phyloP scores from a whole-genome alignment of 2,329 filamentous ascomycete species.

The Calonectria multiphialidica region DNA sequence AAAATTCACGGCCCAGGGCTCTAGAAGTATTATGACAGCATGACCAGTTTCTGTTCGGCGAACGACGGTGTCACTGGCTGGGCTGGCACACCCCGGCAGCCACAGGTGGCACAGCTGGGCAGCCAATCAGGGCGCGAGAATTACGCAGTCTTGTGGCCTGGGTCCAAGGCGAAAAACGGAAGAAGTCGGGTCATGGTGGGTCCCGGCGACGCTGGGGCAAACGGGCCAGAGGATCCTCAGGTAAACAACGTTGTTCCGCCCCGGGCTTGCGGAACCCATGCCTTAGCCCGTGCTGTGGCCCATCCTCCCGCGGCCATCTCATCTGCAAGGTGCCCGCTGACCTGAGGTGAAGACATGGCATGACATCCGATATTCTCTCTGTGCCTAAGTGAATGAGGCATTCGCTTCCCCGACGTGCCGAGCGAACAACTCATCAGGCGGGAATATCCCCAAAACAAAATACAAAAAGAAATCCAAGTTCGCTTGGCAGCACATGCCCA shows the following conservation, averaged over 20 bases:
- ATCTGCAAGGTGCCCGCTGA: too few species aligned
- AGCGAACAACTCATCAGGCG: too few species aligned
- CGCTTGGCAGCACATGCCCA: too few species aligned
- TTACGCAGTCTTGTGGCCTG: conserved; percentile 46
- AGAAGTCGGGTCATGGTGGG: conserved; percentile 48
- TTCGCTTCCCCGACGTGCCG: too few species aligned
- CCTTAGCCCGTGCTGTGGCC: not conserved
- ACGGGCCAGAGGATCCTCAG: not conserved
- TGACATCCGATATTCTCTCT: too few species aligned
- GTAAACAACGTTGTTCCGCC: not conserved
- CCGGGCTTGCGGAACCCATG: not conserved
- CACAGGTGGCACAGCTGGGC: conserved; percentile 33
- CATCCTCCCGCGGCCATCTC: not conserved
- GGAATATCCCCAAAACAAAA: too few species aligned
- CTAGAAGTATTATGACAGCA: conserved; percentile 56
- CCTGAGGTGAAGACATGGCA: too few species aligned
- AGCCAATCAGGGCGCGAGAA: conserved; percentile 53
- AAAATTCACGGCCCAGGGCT: conserved; percentile 39
- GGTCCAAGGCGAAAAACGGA: conserved; percentile 42
- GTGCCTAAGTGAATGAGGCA: too few species aligned
- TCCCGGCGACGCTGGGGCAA: not conserved
- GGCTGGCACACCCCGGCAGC: conserved; percentile 22
- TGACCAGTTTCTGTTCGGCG: conserved; percentile 41
- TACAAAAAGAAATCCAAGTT: too few species aligned
- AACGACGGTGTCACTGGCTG: conserved; percentile 2